Conservation (phyloP, 257 asterid genomes). For the Nicotiana knightiana region DNA sequence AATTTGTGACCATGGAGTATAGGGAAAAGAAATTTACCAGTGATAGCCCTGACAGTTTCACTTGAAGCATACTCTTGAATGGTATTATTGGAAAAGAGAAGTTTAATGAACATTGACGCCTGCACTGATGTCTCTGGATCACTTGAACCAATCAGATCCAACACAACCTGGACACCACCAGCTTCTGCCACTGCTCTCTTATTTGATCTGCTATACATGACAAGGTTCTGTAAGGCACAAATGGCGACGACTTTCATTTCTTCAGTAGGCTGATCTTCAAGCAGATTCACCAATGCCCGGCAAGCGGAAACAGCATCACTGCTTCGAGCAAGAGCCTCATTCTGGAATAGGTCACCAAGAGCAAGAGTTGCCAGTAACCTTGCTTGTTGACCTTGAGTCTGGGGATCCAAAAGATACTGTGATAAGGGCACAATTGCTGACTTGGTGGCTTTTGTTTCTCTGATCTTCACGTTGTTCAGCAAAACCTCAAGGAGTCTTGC, state of each 20-base stretch:
- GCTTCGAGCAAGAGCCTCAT: constrained; percentile 85
- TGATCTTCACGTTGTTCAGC: constrained; percentile 81
- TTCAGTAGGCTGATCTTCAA: constrained; percentile 99
- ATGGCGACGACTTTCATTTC: constrained; percentile 98
- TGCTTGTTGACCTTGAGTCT: constrained; percentile 97
- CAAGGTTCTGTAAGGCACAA: constrained; percentile 95
- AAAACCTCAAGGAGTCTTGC: constrained; percentile 91
- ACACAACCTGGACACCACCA: constrained; percentile 98
- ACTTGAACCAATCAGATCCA: constrained; percentile 88
- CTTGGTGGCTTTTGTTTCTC: constrained; percentile 90
- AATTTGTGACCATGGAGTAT: neutral
- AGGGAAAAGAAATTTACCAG: constrained; percentile 48
- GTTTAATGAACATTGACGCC: constrained; percentile 97
- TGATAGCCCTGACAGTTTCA: constrained; percentile 96
- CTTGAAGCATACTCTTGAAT: constrained; percentile 99
- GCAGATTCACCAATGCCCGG: constrained; percentile 93
- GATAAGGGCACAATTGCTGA: constrained; percentile 87
- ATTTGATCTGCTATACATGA: constrained; percentile 90
- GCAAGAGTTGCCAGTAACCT: constrained; percentile 94
- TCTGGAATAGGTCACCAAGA: constrained; percentile 93
- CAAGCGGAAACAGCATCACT: constrained; percentile 97
- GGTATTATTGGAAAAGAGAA: constrained; percentile 87
- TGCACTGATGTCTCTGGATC: constrained; percentile 92
- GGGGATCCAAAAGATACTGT: constrained; percentile 97
- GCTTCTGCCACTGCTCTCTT: constrained; percentile 99